Evolutionary conservation across 1,284 basidiomycete species (phyloP), one percentile per base, ranked within the genome.

Genomic region (Ceratobasidium sp.): DNA sequence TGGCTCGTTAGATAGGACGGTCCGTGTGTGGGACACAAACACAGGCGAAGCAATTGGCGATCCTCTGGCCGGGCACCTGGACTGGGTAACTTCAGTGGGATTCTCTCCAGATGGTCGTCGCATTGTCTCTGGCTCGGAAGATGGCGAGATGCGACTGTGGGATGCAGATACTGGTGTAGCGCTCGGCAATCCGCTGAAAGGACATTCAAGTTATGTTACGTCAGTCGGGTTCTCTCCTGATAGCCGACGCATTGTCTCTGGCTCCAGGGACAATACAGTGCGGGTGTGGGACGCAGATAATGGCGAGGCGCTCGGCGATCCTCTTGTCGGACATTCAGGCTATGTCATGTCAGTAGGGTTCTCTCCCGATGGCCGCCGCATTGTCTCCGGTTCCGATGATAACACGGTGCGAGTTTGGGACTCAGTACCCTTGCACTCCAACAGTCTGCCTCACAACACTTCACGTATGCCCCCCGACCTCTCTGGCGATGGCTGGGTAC

Each of bases 221-320:
- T 72, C 41, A 7, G 54, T 72, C 0, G 57, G 57, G 4, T 72
- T 62, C 35, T 72, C 70, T 28, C 46, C 70, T 28, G 70, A 72
- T 28, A 57, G 43, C 55, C 18, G 16, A 4, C 35, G 14, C 30
- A 41, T 58, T 2, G 32, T 41, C 55, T 58, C 55, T n/a, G 28
- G 55, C 35, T 35, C 55, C 3, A 16, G 14, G 8, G 55, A 58
- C 38, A 21, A n/a, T 2, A 58, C 55, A 18, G 38, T 58, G 30
- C 52, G 52, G 14, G 52, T 54, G 14, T 54, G 52, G 52, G 28
- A 54, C 23, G 7, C 23, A 23, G 21, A 54, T 5, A 28, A 13
- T 6, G 13, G 52, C 23, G 26, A 4, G 16, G 4, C 28, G 21
- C 21, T 54, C 23, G 13, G 6, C 23, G 52, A 28, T 16, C 23